phyloP scores from a whole-genome alignment of 768 basidiomycete species.

The Austroboletus eburneus region DNA sequence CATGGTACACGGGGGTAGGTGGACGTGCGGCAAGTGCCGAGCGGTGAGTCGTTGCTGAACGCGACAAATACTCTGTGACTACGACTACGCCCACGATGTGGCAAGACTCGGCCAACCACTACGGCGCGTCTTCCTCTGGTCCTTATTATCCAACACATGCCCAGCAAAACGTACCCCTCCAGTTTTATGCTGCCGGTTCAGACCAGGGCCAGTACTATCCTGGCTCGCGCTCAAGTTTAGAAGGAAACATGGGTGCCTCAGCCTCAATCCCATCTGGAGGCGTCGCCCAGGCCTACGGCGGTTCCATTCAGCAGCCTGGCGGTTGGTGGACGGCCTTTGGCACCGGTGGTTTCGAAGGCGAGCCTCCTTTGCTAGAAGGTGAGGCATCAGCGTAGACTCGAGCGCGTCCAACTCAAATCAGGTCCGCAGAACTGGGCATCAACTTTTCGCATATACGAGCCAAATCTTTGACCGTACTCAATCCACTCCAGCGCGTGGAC shows the following conservation, averaged over 20 bases:
- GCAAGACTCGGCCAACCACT: conserved; percentile 64
- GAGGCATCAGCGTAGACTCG: conserved; percentile 11
- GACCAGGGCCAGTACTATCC: conserved; percentile 62
- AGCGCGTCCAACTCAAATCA: neutral
- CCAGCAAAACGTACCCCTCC: conserved; percentile 58
- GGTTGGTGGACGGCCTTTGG: conserved; percentile 97
- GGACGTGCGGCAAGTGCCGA: conserved; percentile 29
- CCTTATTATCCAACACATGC: conserved; percentile 48
- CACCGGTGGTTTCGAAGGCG: conserved; percentile 92
- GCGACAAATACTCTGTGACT: no score
- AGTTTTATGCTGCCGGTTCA: conserved; percentile 69
- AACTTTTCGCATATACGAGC: conserved; percentile 94
- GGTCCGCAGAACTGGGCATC: conserved; percentile 81
- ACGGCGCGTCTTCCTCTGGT: conserved; percentile 52
- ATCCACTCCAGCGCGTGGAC: conserved; percentile 80
- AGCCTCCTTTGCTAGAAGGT: conserved; percentile 95
- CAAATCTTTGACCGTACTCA: conserved; percentile 93
- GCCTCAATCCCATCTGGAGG: conserved; percentile 46
- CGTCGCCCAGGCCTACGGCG: conserved; percentile 52
- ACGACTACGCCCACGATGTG: conserved; percentile 47
- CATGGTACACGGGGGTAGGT: conserved; percentile 13
- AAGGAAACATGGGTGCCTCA: conserved; percentile 60
- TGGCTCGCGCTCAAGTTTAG: conserved; percentile 71
- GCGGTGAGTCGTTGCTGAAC: neutral
- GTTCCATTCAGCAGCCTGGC: conserved; percentile 68